phyloP scores from a whole-genome alignment of 2,329 filamentous ascomycete species.

The Phyllosticta ampelicida region DNA sequence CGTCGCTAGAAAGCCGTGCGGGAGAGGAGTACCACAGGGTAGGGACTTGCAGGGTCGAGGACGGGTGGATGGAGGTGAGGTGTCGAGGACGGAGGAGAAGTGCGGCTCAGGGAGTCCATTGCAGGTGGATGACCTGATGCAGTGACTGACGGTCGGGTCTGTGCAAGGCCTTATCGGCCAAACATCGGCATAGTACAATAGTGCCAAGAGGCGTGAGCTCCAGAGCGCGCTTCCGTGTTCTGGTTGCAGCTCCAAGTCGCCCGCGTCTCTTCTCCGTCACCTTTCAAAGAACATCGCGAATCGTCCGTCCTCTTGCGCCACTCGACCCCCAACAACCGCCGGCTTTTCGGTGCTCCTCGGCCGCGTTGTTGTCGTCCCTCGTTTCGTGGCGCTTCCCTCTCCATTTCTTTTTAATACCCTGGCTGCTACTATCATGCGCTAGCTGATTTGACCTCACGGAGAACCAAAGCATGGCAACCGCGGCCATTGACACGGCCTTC shows the following conservation, averaged over 20 bases:
- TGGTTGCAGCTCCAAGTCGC: background rate
- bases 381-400: slow-evolving; percentile 12
- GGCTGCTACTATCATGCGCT: slow-evolving; percentile 7
- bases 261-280: slow-evolving; percentile 5
- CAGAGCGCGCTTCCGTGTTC: background rate
- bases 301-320: background rate
- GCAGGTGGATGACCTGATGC: background rate
- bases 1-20: background rate
- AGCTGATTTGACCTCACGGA: slow-evolving; percentile 1
- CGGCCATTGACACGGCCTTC: slow-evolving; percentile 58
- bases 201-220: background rate
- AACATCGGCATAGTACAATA: background rate
- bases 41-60: background rate
- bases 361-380: slow-evolving; percentile 10
- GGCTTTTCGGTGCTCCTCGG: slow-evolving; percentile 6
- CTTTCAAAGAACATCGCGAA: slow-evolving; percentile 7
- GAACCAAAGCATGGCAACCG: slow-evolving; percentile 45
- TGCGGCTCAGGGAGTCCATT: background rate
- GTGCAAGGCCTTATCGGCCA: background rate
- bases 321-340: background rate
- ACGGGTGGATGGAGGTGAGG: background rate
- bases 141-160: background rate
- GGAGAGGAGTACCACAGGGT: background rate
- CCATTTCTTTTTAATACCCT: slow-evolving; percentile 3
- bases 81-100: background rate